Evolutionary conservation across 352 stramenopile genomes (phyloP), one percentile per base, ranked within the genome.

Genomic region (Phytophthora chlamydospora): DNA sequence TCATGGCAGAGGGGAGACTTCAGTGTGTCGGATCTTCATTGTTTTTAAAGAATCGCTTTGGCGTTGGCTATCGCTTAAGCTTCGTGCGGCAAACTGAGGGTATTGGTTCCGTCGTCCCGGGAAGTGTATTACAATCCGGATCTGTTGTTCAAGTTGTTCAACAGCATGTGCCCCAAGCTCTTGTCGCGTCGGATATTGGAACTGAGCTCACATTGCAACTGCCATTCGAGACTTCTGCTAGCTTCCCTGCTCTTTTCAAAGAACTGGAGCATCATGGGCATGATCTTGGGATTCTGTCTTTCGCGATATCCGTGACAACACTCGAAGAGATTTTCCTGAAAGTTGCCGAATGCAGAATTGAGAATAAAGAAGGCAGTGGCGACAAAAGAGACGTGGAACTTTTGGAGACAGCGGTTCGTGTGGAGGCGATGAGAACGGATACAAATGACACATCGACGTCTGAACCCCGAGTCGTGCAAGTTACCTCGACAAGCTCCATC

Each of bases 251-350:
- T 35, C 51, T 97, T 19, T 95, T 97, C 61, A 63, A 83, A 14
- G 78, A 72, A 13, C 66, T 97, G 4, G 91, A 97, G 14, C 31
- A 27, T 2, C 36, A 64, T 12, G 73, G 78, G 5, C 0, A 27
- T 0, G 60, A 67, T 0, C 55, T 92, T 3, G 56, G 71, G 0
- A 66, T 94, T 32, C 14, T 65, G 6, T 90, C 80, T 24, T 94
- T 88, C 35, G 83, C 67, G 4, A 91, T 96, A 14, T 91, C 80
- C 0, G 77, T 91, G 17, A 97, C 89, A 6, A 96, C 90, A 16
- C 73, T 97, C 0, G 89, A 97, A 61, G 88, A 97, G 61, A 87
- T 97, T 14, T 97, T 97, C 43, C 60, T 97, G 5, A 95, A 93
- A 34, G 88, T 97, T n/a, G 86, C 89, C 9, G 73, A 88, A 38